Evolutionary conservation across 768 basidiomycete genomes (phyloP), one percentile per base, ranked within the genome.

Genomic region (Paxillus rubicundulus): DNA sequence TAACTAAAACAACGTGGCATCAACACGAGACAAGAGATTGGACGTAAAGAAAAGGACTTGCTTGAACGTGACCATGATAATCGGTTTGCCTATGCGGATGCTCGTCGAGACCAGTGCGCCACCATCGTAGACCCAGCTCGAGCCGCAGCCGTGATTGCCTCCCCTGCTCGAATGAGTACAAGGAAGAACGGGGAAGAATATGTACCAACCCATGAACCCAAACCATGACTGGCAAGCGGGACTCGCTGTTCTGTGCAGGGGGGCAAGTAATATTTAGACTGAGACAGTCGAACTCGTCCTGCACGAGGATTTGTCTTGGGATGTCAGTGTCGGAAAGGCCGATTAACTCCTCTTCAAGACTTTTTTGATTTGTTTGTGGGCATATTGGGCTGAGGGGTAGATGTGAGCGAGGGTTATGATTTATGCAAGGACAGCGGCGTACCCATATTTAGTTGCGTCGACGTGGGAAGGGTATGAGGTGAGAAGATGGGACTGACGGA

Each of bases 231-330:
- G 89, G 89, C 14, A 85, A 55, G 39, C 73, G 76, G 37, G 86
- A 84, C 42, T 72, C 71, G 3, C 77, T 60, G 4, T 68, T 73
- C 17, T 83, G 72, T 16, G 79, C 80, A 21, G 77, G 81, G 9
- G 89, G 89, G 50, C 81, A 79, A n/a, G 87, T 88, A 47, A 91
- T 86, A 68, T 88, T 89, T 54, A 91, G 67, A 63, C 89, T 91
- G 20, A 90, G 73, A 67, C 89, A 91, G 47, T 87, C 85, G 34
- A 89, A 87, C 67, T 91, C 89, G 64, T 87, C 78, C 46, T 86
- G 83, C 56, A 76, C 75, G 33, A 86, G 69, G 12, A 68, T 60
- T 63, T 86, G 84, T 44, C 71, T 68, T 0, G 85, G 83, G 7
- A 80, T 69, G 30, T 79, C 77, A 10, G 76, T 74, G 18, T 77